Evolutionary conservation across 2,329 filamentous ascomycete species (phyloP), one percentile per base, ranked within the genome.

Genomic region (Didymella exigua): DNA sequence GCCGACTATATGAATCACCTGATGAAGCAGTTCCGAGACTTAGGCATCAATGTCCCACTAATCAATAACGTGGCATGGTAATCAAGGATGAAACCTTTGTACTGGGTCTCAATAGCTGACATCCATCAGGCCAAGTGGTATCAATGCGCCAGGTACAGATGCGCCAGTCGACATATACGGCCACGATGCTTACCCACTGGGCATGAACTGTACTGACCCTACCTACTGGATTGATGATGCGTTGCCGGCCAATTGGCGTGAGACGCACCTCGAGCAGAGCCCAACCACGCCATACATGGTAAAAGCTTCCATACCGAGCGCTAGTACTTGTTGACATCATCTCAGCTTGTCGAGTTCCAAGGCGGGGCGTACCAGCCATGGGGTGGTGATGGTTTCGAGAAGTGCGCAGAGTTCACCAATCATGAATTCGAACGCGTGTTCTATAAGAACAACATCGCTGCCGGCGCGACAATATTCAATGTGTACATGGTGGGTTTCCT

Each of bases 401-500:
- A 85, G 51, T 93, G 90, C 63, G 78, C 84, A 2, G 75, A 78
- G 2, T 79, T 91, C 11, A 76, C 89, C 9, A 89, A 89, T 56
- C 78, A 86, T 16, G 87, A 92, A 61, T 91, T 90, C 56, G 85
- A 88, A 56, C 79, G 89, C 18, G 85, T 93, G 0, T 90, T 91
- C 65, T 89, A 91, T 71, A 93, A 92, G 79, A 90, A 91, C 62
- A 82, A 85, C 56, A 82, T 86, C 30, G 84, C 84, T 19, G 82
- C 85, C 11, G 86, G 85, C 0, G 81, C 85, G 1, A 84, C 82
- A 0, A 84, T 92, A 11, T 80, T 90, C 55, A 91, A 86, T 60
- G 70, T 90, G 1, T 91, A 91, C 69, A 92, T 92, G 89, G 63
- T 66, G 52, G 5, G 58, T 13, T 9, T 9, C 5, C 14, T 8